These are phyloP conservation scores for Hebeloma cylindrosporum DNA, from an alignment of 768 basidiomycete genomes.

Conservation along the genomic window DNA sequence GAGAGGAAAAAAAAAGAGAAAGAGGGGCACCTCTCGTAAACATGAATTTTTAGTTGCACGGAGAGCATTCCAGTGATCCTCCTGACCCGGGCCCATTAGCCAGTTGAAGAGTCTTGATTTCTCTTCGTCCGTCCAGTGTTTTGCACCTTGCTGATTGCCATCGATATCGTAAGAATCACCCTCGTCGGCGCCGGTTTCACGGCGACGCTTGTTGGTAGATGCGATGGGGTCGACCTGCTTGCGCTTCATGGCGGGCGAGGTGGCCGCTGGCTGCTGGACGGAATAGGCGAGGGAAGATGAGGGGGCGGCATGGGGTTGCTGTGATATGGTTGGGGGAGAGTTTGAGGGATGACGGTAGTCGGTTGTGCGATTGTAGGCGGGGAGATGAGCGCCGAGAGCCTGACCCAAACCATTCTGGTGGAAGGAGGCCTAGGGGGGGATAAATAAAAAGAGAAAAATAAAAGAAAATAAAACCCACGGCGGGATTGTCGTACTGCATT, in stretches of 20 bases:
- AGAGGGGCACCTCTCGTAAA: constrained; percentile 61
- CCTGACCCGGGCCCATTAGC: constrained; percentile 70
- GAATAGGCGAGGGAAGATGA: constrained; percentile 39
- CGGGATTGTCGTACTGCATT: constrained; percentile 65
- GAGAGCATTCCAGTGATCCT: constrained; percentile 78
- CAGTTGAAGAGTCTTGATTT: constrained; percentile 76
- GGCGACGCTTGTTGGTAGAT: constrained; percentile 46
- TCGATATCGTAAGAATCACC: constrained; percentile 45
- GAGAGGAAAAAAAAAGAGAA: constrained; percentile 10
- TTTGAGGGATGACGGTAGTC: constrained; percentile 42
- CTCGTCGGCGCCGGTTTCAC: constrained; percentile 40
- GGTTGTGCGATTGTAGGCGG: constrained; percentile 30
- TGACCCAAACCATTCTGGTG: constrained; percentile 61
- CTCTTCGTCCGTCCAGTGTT: constrained; percentile 86
- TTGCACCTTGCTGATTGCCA: constrained; percentile 59
- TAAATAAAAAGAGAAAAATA: constrained; percentile 7
- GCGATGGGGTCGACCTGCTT: constrained; percentile 46
- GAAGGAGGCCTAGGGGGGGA: constrained; percentile 44
- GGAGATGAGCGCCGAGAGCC: constrained; percentile 55
- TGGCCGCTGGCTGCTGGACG: constrained; percentile 25
- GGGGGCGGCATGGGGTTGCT: constrained; percentile 35
- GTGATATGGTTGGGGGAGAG: constrained; percentile 37
- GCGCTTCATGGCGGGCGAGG: constrained; percentile 47
- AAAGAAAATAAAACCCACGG: too few relatives aligned
- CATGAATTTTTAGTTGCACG: constrained; percentile 82